Percentiles rank a stretch among this genome's conserved stretches.
phyloP scores from a whole-genome alignment of 202 grass and related monocot genomes.

The Brachypodium distachyon region DNA sequence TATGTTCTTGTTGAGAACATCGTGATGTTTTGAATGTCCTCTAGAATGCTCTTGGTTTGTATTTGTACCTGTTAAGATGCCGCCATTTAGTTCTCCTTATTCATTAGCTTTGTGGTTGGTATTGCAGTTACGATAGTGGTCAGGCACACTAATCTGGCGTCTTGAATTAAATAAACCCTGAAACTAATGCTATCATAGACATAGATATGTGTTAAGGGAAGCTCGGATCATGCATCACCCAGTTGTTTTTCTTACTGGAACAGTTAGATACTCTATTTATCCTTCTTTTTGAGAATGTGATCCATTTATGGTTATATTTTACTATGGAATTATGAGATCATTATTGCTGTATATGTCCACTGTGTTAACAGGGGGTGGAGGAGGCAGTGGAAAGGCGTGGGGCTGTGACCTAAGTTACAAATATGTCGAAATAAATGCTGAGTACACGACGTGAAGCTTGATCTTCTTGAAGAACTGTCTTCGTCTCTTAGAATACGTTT shows the following conservation, averaged over 20 bases:
- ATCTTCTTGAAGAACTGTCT: neutral
- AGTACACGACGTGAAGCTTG: conserved; percentile 72
- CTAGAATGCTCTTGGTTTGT: neutral
- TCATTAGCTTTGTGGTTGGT: neutral
- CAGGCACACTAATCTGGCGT: neutral
- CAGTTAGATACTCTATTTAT: neutral
- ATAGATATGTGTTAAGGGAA: neutral
- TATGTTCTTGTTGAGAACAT: conserved; percentile 3
- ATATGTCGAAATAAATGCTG: conserved; percentile 98
- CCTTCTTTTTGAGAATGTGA: neutral
- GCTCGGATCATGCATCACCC: neutral
- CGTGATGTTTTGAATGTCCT: conserved; percentile 2
- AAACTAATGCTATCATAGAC: neutral
- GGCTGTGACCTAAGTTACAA: conserved; percentile 97
- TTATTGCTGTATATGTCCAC: neutral
- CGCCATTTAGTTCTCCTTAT: conserved; percentile 8
- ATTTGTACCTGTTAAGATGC: neutral
- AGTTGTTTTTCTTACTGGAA: neutral
- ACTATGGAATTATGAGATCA: neutral
- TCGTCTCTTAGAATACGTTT: neutral
- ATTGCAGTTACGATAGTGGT: neutral
- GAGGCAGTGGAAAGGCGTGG: conserved; percentile 75
- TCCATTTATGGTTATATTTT: neutral
- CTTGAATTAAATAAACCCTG: conserved; percentile 11
- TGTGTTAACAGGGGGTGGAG: conserved; percentile 48